phyloP scores from a whole-genome alignment of 1,284 basidiomycete species.

The Erythrobasidium hasegawianum region DNA sequence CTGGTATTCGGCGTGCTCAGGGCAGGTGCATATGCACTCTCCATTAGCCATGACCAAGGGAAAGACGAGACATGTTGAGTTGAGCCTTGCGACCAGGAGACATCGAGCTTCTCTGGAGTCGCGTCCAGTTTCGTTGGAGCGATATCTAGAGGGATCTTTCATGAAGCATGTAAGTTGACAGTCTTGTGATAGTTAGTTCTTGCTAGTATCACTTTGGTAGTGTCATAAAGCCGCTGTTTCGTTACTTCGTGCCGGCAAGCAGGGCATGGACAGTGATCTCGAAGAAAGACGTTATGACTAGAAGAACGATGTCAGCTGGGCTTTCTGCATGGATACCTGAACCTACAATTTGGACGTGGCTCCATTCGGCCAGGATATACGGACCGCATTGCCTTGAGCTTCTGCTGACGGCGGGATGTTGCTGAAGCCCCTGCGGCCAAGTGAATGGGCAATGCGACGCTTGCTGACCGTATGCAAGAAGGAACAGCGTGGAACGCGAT shows the following conservation, averaged over 20 bases:
- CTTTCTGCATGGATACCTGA: background rate
- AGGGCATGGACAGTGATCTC: constrained; percentile 84
- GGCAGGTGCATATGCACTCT: constrained; percentile 70
- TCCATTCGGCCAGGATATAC: constrained; percentile 14
- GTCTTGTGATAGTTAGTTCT: background rate
- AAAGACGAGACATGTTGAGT: constrained; percentile 69
- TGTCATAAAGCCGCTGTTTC: constrained; percentile 82
- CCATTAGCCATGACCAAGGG: constrained; percentile 77
- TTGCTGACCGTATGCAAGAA: no score
- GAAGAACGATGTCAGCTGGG: background rate
- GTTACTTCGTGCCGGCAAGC: constrained; percentile 83
- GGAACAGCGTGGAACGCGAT: no score
- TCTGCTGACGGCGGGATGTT: constrained; percentile 4
- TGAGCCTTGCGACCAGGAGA: constrained; percentile 52
- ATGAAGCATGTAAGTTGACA: background rate
- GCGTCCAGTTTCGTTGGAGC: constrained; percentile 61
- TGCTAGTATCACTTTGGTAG: constrained; percentile 61
- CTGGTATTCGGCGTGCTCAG: background rate
- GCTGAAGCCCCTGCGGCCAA: no score
- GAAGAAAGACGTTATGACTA: constrained; percentile 68
- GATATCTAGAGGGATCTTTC: constrained; percentile 70
- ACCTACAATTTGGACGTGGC: constrained; percentile 18
- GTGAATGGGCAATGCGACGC: no score
- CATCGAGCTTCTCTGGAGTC: constrained; percentile 63
- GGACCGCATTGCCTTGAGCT: constrained; percentile 9